Evolutionary conservation across 768 basidiomycete genomes (phyloP).

Genomic region (Leccinum fibrillosum): DNA sequence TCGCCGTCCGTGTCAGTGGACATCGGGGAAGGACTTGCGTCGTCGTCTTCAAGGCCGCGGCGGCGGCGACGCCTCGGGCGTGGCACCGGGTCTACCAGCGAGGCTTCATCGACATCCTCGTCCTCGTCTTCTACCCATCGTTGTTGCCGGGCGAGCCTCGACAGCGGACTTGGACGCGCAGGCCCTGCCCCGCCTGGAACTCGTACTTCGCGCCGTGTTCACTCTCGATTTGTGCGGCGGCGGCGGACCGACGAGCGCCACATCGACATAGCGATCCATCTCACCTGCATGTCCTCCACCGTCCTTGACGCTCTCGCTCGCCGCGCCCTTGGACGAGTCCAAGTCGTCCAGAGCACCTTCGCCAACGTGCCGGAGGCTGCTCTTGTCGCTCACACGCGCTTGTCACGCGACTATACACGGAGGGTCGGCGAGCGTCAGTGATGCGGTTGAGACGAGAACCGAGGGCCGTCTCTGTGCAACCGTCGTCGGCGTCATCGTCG

Average conservation of each 20-base stretch:
- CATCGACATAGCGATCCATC: conserved; percentile 32
- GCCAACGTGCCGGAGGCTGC: conserved; percentile 56
- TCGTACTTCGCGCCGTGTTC: conserved; percentile 39
- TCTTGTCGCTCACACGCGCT: conserved; percentile 39
- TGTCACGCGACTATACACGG: conserved; percentile 39
- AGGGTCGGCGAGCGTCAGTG: conserved; percentile 33
- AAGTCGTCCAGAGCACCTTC: conserved; percentile 79
- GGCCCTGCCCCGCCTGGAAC: conserved; percentile 21
- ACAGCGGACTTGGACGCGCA: conserved; percentile 55
- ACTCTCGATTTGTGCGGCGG: conserved; percentile 14
- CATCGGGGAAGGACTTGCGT: conserved; percentile 52
- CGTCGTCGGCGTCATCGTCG: conserved; percentile 45
- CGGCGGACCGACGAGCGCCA: conserved; percentile 12
- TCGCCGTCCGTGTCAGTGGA: conserved; percentile 64
- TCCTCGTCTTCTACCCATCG: too few species aligned
- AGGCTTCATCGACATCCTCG: too few species aligned
- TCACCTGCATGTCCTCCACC: conserved; percentile 24
- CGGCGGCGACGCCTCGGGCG: conserved; percentile 14
- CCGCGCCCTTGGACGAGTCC: conserved; percentile 49
- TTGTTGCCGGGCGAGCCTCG: too few species aligned
- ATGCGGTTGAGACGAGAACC: conserved; percentile 36
- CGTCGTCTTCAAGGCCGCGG: conserved; percentile 41
- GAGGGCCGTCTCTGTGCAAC: conserved; percentile 40
- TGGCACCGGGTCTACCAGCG: neutral
- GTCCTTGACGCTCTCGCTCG: conserved; percentile 18